Evolutionary conservation across 352 stramenopile species (phyloP).

Genomic region (Chloridella minuta): DNA sequence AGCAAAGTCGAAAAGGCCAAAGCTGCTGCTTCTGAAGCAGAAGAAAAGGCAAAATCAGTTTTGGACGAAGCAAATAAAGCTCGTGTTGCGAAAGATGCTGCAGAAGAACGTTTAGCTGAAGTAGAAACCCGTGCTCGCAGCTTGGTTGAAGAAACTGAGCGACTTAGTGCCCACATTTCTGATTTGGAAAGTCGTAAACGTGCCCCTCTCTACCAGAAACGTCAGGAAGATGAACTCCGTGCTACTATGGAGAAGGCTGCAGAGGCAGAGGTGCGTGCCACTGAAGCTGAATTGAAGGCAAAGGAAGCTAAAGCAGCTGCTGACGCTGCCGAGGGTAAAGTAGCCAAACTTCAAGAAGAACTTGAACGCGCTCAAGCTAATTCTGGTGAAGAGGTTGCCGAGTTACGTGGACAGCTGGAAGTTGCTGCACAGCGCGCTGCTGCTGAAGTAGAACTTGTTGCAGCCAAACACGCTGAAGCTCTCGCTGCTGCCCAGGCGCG

Average conservation of each 20-base stretch:
- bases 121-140: no score
- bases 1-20: no score
- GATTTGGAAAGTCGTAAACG: neutral
- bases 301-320: neutral
- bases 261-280: neutral
- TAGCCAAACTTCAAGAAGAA: neutral
- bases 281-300: neutral
- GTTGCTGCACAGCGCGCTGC: neutral
- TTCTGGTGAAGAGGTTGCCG: no score
- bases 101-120: no score
- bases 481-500: neutral
- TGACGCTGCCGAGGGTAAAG: neutral
- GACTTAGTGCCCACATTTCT: neutral
- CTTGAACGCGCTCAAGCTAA: neutral
- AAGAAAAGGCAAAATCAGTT: no score
- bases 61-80: no score
- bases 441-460: neutral
- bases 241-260: neutral
- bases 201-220: neutral
- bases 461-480: neutral
- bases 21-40: no score
- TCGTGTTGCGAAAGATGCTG: no score
- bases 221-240: neutral
- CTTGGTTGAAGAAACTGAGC: no score
- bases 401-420: neutral